Conservation (phyloP, 495 filamentous ascomycete genomes). For the Penicillium macrosclerotiorum region DNA sequence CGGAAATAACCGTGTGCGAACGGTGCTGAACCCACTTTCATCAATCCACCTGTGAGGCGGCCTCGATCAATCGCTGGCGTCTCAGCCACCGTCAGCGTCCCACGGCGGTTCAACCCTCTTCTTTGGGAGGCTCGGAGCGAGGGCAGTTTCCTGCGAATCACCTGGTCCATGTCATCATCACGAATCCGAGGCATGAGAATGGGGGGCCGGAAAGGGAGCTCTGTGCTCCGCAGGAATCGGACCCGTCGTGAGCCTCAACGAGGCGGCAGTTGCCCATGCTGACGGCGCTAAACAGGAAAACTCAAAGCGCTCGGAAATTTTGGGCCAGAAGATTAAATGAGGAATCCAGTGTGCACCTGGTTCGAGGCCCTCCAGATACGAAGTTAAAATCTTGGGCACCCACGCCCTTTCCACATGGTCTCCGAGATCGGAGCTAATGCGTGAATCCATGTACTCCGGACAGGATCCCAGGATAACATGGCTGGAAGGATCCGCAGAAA, state of each 20-base stretch:
- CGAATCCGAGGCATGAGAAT: not conserved
- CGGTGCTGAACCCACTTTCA: too few species aligned
- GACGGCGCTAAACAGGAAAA: conserved; percentile 6
- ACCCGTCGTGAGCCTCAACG: conserved; percentile 6
- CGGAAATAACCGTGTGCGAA: conserved; percentile 20
- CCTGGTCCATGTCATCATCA: conserved; percentile 12
- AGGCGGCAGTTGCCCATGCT: conserved; percentile 1
- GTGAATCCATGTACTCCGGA: not conserved
- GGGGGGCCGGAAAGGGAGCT: too few species aligned
- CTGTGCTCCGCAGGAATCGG: conserved; percentile 2
- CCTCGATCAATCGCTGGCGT: conserved; percentile 16
- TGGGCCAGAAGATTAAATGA: too few species aligned
- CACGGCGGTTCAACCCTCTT: conserved; percentile 4
- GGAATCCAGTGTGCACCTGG: not conserved
- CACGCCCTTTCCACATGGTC: conserved; percentile 1
- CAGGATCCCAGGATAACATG: not conserved
- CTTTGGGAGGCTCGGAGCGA: conserved; percentile 2
- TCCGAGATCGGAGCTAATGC: conserved; percentile 20
- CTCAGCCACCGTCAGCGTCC: conserved; percentile 19
- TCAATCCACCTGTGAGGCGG: too few species aligned
- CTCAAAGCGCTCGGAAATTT: conserved; percentile 2
- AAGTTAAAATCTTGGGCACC: conserved; percentile 13
- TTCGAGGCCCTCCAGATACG: not conserved
- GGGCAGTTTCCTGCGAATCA: conserved; percentile 11
- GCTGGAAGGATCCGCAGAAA: conserved; percentile 1